Conservation (phyloP, 306 rosid species). For the Macrotyloma uniflorum region DNA sequence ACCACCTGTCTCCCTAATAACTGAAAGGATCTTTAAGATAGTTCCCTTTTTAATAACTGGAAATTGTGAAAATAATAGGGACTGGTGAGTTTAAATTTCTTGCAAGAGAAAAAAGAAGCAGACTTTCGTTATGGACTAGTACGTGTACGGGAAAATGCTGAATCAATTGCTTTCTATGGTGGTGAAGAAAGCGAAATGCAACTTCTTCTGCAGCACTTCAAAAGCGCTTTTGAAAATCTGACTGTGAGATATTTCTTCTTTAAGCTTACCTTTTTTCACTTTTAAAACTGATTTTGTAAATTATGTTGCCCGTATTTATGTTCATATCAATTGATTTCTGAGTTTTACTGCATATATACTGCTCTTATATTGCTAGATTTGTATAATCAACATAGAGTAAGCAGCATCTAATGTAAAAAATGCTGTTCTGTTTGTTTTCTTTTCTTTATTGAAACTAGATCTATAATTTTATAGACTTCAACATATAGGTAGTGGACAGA, state of each 20-base stretch:
- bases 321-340: background rate
- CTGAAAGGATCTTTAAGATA: constrained; percentile 6
- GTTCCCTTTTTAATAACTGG: constrained; percentile 19
- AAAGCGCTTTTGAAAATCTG: constrained; percentile 87
- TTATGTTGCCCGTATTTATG: constrained; percentile 16
- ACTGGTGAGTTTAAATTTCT: constrained; percentile 79
- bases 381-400: background rate
- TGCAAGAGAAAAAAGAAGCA: constrained; percentile 99
- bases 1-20: background rate
- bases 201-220: constrained; percentile 89
- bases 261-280: constrained; percentile 2
- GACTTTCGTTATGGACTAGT: constrained; percentile 99
- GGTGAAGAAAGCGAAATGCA: constrained; percentile 92
- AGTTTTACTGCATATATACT: constrained; percentile 2
- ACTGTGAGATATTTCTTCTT: constrained; percentile 56
- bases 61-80: constrained; percentile 56
- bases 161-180: constrained; percentile 92
- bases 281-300: constrained; percentile 6
- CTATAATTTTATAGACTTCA: constrained; percentile 21
- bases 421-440: background rate
- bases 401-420: constrained; percentile 1
- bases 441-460: constrained; percentile 3
- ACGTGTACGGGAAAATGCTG: constrained; percentile 93
- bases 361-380: constrained; percentile 18
- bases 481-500: no score